Percentiles rank a stretch among this genome's conserved stretches.
Conservation (phyloP, 768 basidiomycete genomes). For the Leucocoprinus birnbaumii region DNA sequence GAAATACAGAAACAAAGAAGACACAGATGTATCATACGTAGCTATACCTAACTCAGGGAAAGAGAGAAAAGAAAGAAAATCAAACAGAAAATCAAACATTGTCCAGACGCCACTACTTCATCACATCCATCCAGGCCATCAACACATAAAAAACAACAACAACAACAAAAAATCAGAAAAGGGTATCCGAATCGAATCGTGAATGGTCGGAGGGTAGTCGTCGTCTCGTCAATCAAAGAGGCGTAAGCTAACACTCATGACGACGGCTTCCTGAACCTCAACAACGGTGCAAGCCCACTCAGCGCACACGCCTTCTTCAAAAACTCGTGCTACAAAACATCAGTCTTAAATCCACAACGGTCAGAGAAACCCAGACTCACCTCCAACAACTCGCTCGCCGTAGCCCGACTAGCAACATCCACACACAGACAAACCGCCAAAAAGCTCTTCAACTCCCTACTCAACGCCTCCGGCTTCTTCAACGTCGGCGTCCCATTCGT, state of each 20-base stretch:
- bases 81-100: not conserved
- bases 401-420: constrained; percentile 91
- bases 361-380: constrained; percentile 39
- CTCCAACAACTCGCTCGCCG: constrained; percentile 80
- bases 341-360: constrained; percentile 8
- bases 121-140: not conserved
- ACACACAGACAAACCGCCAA: constrained; percentile 98
- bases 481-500: constrained; percentile 98
- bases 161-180: not conserved
- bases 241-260: constrained; percentile 27
- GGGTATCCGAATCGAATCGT: not conserved
- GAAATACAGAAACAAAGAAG: not conserved
- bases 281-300: constrained; percentile 79
- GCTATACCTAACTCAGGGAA: too few relatives aligned
- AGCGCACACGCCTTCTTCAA: constrained; percentile 84
- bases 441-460: constrained; percentile 92
- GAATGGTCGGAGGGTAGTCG: not conserved
- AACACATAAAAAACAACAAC: not conserved
- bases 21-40: too few relatives aligned
- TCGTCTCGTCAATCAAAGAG: too few relatives aligned
- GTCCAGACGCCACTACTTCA: not conserved
- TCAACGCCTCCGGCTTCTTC: constrained; percentile 92
- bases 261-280: constrained; percentile 73
- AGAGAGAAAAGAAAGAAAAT: not conserved
- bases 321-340: constrained; percentile 80